Percentiles rank a stretch among this genome's conserved stretches.
phyloP scores from a whole-genome alignment of 371 early-diverging fungal genomes.

The Conidiobolus coronatus region DNA sequence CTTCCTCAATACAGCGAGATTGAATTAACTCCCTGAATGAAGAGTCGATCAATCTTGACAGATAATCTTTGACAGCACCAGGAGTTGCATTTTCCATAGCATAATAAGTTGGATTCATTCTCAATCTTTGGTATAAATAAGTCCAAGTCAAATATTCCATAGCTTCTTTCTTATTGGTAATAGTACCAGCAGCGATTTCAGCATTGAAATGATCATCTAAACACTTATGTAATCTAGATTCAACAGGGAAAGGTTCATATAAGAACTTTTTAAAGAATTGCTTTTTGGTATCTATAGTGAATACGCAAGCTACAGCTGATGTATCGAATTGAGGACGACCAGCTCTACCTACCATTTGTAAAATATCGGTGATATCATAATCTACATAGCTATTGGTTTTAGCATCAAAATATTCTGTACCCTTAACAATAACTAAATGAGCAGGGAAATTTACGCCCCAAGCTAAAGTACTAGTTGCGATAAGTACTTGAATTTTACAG shows the following conservation, averaged over 20 bases:
- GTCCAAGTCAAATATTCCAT: slow-evolving; percentile 97
- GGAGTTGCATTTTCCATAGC: slow-evolving; percentile 65
- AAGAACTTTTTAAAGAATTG: slow-evolving; percentile 92
- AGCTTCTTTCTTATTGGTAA: slow-evolving; percentile 92
- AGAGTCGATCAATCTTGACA: slow-evolving; percentile 84
- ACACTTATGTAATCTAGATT: slow-evolving; percentile 70
- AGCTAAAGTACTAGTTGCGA: slow-evolving; percentile 73
- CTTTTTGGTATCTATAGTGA: slow-evolving; percentile 85
- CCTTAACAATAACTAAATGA: slow-evolving; percentile 83
- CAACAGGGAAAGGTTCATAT: slow-evolving; percentile 82
- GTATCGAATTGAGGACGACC: slow-evolving; percentile 38
- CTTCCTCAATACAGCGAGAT: slow-evolving; percentile 64
- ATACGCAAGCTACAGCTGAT: slow-evolving; percentile 64
- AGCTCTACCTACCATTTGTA: slow-evolving; percentile 93
- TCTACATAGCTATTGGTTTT: slow-evolving; percentile 87
- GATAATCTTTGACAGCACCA: slow-evolving; percentile 69
- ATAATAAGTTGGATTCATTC: slow-evolving; percentile 92
- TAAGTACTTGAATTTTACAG: slow-evolving; percentile 67
- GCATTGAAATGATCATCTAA: slow-evolving; percentile 91
- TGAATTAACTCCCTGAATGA: slow-evolving; percentile 64
- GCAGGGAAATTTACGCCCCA: slow-evolving; percentile 56
- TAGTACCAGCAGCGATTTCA: slow-evolving; percentile 79
- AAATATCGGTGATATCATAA: slow-evolving; percentile 77
- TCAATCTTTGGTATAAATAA: slow-evolving; percentile 81
- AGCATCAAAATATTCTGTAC: slow-evolving; percentile 83